Percentiles rank a stretch among this genome's conserved stretches.
Evolutionary conservation across 2,329 filamentous ascomycete genomes (phyloP).

Genomic region (Xylariaceae sp.): DNA sequence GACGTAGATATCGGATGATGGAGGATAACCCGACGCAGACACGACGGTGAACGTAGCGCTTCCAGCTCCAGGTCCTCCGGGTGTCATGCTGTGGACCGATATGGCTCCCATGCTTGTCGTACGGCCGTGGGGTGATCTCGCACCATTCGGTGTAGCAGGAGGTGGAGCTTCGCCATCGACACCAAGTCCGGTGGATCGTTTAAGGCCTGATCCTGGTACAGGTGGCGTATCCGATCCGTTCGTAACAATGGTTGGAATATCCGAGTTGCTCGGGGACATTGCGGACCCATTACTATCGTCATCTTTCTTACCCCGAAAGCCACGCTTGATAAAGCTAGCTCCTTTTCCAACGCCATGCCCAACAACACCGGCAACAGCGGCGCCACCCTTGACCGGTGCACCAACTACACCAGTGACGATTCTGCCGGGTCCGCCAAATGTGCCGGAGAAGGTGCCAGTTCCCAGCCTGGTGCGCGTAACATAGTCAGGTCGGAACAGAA

Average conservation of each 20-base stretch:
- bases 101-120: conserved; percentile 59
- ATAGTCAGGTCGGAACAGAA: conserved; percentile 92
- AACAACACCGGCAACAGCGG: conserved; percentile 66
- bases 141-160: conserved; percentile 26
- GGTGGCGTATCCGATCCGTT: conserved; percentile 34
- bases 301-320: conserved; percentile 70
- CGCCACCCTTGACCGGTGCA: conserved; percentile 90
- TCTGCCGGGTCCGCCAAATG: conserved; percentile 80
- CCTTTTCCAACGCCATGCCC: conserved; percentile 82
- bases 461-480: conserved; percentile 83
- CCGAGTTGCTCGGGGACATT: conserved; percentile 33
- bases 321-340: conserved; percentile 83
- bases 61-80: conserved; percentile 60
- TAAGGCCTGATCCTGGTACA: conserved; percentile 32
- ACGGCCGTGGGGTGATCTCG: conserved; percentile 42
- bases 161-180: conserved; percentile 28
- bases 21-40: conserved; percentile 72
- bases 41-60: conserved; percentile 77
- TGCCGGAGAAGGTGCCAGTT: conserved; percentile 87
- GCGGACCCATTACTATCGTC: conserved; percentile 47
- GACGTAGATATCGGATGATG: conserved; percentile 74
- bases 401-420: conserved; percentile 79
- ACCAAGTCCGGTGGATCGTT: conserved; percentile 36
- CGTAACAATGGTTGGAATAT: conserved; percentile 40
- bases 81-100: conserved; percentile 61